Evolutionary conservation across 202 grass and related monocot genomes (phyloP).

Genomic region (Setaria viridis): DNA sequence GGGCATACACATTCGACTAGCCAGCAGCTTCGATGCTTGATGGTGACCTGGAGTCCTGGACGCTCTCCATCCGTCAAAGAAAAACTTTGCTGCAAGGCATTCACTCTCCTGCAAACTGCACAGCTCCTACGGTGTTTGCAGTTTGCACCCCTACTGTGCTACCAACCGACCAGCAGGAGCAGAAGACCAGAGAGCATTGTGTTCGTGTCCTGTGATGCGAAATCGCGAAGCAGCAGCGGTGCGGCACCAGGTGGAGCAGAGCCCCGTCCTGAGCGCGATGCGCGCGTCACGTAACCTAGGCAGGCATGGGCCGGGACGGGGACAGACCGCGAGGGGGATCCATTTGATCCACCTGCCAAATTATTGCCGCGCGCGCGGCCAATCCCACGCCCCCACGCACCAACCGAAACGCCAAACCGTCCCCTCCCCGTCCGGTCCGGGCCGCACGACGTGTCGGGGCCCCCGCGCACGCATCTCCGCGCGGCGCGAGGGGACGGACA

Average conservation of each 20-base stretch:
- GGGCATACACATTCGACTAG: no score
- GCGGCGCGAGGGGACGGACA: not conserved
- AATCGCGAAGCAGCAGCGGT: not conserved
- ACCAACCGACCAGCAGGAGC: not conserved
- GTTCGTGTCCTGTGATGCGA: not conserved
- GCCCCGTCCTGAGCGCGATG: not conserved
- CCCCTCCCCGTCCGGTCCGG: not conserved
- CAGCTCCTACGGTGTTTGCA: not conserved
- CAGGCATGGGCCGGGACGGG: not conserved
- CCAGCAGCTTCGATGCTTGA: not conserved
- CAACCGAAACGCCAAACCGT: slow-evolving; percentile 6
- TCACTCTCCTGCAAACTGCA: not conserved
- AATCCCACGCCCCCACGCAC: slow-evolving; percentile 15
- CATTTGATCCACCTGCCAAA: not conserved
- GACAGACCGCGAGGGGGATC: not conserved
- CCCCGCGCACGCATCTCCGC: slow-evolving; percentile 3
- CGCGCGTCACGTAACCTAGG: not conserved
- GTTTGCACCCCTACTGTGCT: no score
- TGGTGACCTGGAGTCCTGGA: not conserved
- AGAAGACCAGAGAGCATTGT: not conserved
- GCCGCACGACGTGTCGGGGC: not conserved
- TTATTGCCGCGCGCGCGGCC: slow-evolving; percentile 38
- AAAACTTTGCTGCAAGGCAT: not conserved
- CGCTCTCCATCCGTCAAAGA: not conserved
- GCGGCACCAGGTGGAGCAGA: not conserved